Conservation (phyloP, 169 alveolate genomes). For the Cyclospora cayetanensis region DNA sequence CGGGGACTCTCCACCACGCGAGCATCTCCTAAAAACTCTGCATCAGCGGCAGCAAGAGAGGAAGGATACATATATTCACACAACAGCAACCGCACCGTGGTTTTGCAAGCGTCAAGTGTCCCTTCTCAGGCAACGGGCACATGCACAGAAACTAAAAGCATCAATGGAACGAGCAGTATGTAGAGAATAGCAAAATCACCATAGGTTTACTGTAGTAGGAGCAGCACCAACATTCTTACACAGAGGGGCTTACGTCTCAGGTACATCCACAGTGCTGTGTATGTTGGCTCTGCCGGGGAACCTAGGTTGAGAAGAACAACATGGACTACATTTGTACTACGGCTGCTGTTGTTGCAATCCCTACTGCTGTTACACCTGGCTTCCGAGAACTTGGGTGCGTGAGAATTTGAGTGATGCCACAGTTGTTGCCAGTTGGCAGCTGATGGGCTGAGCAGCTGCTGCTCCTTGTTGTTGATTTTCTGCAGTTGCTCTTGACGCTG, state of each 20-base stretch:
- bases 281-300: slow-evolving; percentile 47
- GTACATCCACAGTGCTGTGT: slow-evolving; percentile 40
- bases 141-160: background rate
- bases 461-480: background rate
- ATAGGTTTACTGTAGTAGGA: background rate
- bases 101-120: background rate
- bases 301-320: slow-evolving; percentile 61
- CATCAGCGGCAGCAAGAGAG: background rate
- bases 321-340: slow-evolving; percentile 1
- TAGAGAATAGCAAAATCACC: background rate
- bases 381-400: background rate
- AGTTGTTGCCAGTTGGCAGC: background rate
- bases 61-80: background rate
- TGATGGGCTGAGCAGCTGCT: slow-evolving; percentile 5
- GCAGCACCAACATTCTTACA: background rate
- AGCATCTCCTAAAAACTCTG: slow-evolving; percentile 78
- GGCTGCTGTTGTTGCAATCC: slow-evolving; percentile 11
- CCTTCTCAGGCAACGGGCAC: background rate
- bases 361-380: background rate
- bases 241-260: slow-evolving; percentile 42
- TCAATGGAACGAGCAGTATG: background rate
- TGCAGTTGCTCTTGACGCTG: background rate
- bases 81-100: background rate
- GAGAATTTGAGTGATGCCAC: background rate
- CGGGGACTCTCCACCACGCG: slow-evolving; percentile 77